Conservation (phyloP, 2,329 filamentous ascomycete species). For the Xylaria sp. region DNA sequence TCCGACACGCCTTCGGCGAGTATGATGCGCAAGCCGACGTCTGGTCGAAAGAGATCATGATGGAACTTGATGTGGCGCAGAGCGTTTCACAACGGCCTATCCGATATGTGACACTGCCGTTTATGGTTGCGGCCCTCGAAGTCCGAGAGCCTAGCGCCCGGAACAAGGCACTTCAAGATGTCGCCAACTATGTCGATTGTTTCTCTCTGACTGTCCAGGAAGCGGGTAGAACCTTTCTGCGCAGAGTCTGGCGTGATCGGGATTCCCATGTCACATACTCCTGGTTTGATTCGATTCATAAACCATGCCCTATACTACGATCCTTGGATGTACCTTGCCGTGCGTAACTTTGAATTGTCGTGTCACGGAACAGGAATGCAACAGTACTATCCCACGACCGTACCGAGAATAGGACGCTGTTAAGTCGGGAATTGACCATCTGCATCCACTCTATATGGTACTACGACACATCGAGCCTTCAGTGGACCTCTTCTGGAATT, state of each 20-base stretch:
- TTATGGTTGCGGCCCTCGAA: slow-evolving; percentile 46
- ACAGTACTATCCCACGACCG: too few relatives aligned
- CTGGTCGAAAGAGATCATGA: slow-evolving; percentile 46
- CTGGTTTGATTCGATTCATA: slow-evolving; percentile 46
- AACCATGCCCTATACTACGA: slow-evolving; percentile 44
- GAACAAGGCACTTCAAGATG: slow-evolving; percentile 37
- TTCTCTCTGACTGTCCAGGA: slow-evolving; percentile 43
- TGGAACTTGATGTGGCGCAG: slow-evolving; percentile 44
- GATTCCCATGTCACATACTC: slow-evolving; percentile 38
- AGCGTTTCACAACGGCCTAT: slow-evolving; percentile 40
- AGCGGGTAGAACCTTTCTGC: slow-evolving; percentile 42
- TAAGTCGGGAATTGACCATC: too few relatives aligned
- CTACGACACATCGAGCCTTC: background rate
- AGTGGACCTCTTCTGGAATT: background rate
- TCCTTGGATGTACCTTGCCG: slow-evolving; percentile 19
- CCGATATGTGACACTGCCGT: slow-evolving; percentile 46
- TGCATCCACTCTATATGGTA: too few relatives aligned
- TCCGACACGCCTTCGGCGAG: slow-evolving; percentile 43
- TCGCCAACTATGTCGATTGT: slow-evolving; percentile 42
- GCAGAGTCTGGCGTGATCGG: slow-evolving; percentile 45
- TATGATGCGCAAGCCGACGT: slow-evolving; percentile 42
- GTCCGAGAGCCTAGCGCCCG: slow-evolving; percentile 35
- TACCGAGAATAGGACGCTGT: too few relatives aligned
- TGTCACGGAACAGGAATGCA: too few relatives aligned
- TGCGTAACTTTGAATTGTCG: slow-evolving; percentile 3